Evolutionary conservation across 2,329 filamentous ascomycete genomes (phyloP).

Genomic region (Pseudogymnoascus sp.): DNA sequence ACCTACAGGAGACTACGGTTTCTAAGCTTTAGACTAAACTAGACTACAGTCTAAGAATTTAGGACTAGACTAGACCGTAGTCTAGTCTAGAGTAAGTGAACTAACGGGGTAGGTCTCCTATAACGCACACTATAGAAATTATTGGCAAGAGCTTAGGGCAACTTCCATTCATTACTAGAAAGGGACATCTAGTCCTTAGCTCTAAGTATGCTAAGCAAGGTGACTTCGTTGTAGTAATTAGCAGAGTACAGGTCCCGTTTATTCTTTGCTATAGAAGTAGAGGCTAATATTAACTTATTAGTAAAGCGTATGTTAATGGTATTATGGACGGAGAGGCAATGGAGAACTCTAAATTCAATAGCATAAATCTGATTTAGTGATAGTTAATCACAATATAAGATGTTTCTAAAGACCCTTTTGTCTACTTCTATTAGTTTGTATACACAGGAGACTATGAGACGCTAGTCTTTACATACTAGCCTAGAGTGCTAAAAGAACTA

Average conservation of each 20-base stretch:
- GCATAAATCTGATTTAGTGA: constrained; percentile 10
- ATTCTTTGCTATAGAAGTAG: constrained; percentile 4
- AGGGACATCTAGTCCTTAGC: constrained; percentile 12
- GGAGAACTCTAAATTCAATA: constrained; percentile 8
- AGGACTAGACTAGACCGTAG: too few relatives aligned
- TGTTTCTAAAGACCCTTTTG: too few relatives aligned
- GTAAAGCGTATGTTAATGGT: constrained; percentile 23
- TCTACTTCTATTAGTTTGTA: too few relatives aligned
- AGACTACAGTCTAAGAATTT: too few relatives aligned
- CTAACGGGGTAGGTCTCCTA: too few relatives aligned
- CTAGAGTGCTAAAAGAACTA: too few relatives aligned
- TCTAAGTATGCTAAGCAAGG: constrained; percentile 10
- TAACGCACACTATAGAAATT: background rate
- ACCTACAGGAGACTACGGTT: too few relatives aligned
- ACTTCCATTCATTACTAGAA: constrained; percentile 14
- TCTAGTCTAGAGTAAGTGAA: too few relatives aligned
- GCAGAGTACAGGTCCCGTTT: constrained; percentile 11
- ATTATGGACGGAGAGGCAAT: constrained; percentile 22
- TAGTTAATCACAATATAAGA: background rate
- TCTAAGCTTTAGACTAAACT: too few relatives aligned
- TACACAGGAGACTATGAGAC: too few relatives aligned
- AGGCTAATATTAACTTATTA: constrained; percentile 19
- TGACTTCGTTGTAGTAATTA: constrained; percentile 10
- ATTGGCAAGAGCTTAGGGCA: constrained; percentile 12
- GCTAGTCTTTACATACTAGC: too few relatives aligned